Percentiles rank a stretch among this genome's conserved stretches.
phyloP scores from a whole-genome alignment of 768 basidiomycete species.

The Termitomyces heimii region DNA sequence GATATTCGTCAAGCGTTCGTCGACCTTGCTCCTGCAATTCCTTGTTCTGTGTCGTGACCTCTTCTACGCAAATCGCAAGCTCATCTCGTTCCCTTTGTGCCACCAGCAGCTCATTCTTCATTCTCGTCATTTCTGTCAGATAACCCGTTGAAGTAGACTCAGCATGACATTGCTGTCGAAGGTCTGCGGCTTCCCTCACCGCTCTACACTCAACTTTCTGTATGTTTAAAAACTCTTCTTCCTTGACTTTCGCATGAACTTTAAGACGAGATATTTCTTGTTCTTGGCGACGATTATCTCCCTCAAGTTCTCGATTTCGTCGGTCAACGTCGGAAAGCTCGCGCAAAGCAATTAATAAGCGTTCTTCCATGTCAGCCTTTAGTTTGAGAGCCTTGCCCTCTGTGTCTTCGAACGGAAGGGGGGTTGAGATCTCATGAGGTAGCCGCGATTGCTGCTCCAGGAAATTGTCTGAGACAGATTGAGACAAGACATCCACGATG shows the following conservation, averaged over 20 bases:
- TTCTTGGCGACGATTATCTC: conserved; percentile 3
- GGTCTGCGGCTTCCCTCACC: background rate
- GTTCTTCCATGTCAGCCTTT: background rate
- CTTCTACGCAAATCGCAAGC: background rate
- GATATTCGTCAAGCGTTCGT: background rate
- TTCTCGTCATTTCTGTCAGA: background rate
- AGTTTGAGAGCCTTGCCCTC: background rate
- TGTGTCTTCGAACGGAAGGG: no score
- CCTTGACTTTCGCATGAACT: background rate
- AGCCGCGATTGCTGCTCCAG: background rate
- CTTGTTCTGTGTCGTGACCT: background rate
- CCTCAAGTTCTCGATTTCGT: conserved; percentile 6
- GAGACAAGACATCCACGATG: background rate
- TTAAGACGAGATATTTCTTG: background rate
- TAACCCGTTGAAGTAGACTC: background rate
- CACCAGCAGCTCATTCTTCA: background rate
- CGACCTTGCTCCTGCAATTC: background rate
- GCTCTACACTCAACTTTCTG: background rate
- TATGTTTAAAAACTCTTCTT: background rate
- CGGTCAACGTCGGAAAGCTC: conserved; percentile 3
- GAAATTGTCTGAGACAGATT: background rate
- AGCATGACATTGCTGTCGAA: background rate
- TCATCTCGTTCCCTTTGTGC: background rate
- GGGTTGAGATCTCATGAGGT: background rate
- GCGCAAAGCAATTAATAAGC: background rate